Base-by-base conservation (phyloP, 2,329 filamentous ascomycete genomes). In the Aspergillus glaucus region DNA sequence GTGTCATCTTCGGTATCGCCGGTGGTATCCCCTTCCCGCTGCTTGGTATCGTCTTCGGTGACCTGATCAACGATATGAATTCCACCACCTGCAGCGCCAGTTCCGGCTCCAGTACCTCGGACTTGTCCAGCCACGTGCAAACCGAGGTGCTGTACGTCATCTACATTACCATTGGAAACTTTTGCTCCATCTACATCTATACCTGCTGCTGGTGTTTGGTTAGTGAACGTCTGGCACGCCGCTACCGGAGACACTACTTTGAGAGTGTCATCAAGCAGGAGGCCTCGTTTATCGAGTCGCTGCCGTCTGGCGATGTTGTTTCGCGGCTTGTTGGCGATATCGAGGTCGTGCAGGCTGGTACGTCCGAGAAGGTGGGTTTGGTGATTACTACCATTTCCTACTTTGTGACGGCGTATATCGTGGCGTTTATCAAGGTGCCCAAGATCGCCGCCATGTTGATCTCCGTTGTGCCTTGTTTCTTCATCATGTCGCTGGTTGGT, bases 361-460 rank as follows among this genome's bases (percentile, higher is more conserved):
- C 84, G 0, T 83, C 80, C 2, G 85, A 87, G 64, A 88, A 87
- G 62, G 83, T 86, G 12, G 84, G 84, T 43, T 76, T 86, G 26
- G 78, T 80, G 53, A 73, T 87, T 9, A 75, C 77, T 22, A 82
- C 77, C 41, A 63, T 79, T 14, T 80, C 81, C 2, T 87, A 85
- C 64, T 87, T 87, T 59, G 63, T 85, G 48, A 79, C 84, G 0
- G 78, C 83, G 4, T 87, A 85, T 54, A 71, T 83, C 6, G 79
- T 87, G 14, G 82, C 82, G 1, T 87, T 87, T 55, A 78, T 81
- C 62, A 81, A 84, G 58, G 75, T 84, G 52, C 71, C 79, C 6
- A 72, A 74, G 45, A 74, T 87, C 12, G 82, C 84, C 0, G 82
- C 74, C 3, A 85, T 87, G 65, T 72, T 87, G 44, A 64, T 85